Evolutionary conservation across 768 basidiomycete species (phyloP), one percentile per base, ranked within the genome.

Genomic region (Pulveroboletus ravenelii): DNA sequence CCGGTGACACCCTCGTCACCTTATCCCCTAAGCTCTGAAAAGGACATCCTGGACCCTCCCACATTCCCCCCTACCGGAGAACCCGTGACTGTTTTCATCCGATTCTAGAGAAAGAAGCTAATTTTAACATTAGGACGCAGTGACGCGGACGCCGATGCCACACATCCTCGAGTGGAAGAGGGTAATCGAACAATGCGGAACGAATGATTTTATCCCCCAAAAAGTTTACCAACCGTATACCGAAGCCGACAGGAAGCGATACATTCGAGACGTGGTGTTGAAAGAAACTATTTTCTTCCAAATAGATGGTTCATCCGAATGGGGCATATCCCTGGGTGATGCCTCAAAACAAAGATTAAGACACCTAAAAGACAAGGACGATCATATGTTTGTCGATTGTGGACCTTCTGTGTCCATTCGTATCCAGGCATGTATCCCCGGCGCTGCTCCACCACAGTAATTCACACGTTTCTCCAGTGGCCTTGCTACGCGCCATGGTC

Each of bases 401-500:
- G 88, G 88, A 3, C 87, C 87, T 8, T 88, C 86, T 37, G 84
- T 90, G 32, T 89, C 87, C 2, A 85, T 90, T 51, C 79, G 87
- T 29, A 71, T 89, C 23, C 85, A 87, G 75, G 87, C 83, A 57
- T 58, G 78, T 55, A 38, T 36, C 10, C 20, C 45, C 14, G 41
- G 10, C 10, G 31, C 47, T 32, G 27, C 42, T 23, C 47, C 41
- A 41, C 14, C 13, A 38, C 42, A 3, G 20, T 41, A 9, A 39
- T 37, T 45, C 27, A 58, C 40, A 32, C 23, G 2, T 38, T 50
- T 51, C 18, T 52, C 15, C 52, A 89, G 87, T 90, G 88, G 88
- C 87, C 86, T 5, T 86, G 88, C 1, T 89, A 89, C 57, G 71
- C 79, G 29, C 76, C 80, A 41, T 90, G 86, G 86, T 85, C 82